Evolutionary conservation across 306 rosid species (phyloP), one percentile per base, ranked within the genome.

Genomic region (Citrullus amarus): DNA sequence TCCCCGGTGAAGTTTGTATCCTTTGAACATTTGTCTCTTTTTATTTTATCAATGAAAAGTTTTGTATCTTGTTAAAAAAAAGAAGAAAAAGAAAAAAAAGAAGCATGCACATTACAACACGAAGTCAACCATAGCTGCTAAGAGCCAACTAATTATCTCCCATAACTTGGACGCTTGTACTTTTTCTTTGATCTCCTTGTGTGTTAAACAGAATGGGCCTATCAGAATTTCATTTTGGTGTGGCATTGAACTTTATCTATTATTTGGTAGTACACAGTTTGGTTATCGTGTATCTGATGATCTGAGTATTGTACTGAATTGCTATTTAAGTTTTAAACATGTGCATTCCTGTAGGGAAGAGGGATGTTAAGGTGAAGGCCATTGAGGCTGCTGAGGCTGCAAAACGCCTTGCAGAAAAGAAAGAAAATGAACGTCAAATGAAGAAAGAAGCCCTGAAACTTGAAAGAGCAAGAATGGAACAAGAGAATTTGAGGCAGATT

Each of bases 351-450:
- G 44, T 75, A 96, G 99, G 93, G 72, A 96, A 93, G 89, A 91
- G 98, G 82, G 96, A 89, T 73, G 79, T 96, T 79, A 96, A 90
- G 81, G 96, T 96, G 83, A 91, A 86, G 81, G 94, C 98, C 61
- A 84, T 96, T 77, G 93, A 85, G 83, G 90, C 94, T 74, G 99
- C 98, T 80, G 99, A 85, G 86, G 93, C 92, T 80, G 92, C 93
- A 68, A 96, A 89, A 81, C 90, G 94, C 55, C 82, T 80, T 66
- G 93, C 91, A 12, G 94, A 96, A 82, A 96, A 86, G 85, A 96
- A 85, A 86, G 99, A 93, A 73, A 88, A 90, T 77, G 99, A 96
- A 77, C 96, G 98, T 80, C 91, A 91, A 88, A 84, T 82, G 87
- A 96, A 90, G 89, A 93, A 91, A 84, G 97, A 93, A 81, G 93